These are phyloP conservation scores for Leersia perrieri DNA, from an alignment of 176 grass and related monocot species.

Conservation along the genomic window DNA sequence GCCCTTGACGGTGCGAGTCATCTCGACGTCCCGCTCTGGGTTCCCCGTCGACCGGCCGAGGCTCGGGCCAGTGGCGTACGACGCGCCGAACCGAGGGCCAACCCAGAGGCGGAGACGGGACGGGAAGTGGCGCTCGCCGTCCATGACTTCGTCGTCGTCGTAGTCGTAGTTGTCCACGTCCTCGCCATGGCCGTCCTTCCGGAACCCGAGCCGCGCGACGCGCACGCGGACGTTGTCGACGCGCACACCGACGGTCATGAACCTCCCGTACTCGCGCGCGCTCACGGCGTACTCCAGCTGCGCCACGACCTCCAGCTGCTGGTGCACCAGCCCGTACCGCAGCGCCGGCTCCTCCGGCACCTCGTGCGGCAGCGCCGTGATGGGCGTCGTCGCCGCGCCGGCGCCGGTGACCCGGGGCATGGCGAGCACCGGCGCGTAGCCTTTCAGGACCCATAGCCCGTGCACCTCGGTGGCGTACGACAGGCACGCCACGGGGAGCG, in stretches of 20 bases:
- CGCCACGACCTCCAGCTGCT: slow-evolving; percentile 65
- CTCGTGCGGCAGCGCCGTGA: slow-evolving; percentile 36
- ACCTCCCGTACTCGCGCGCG: slow-evolving; percentile 36
- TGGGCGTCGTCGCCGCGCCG: background rate
- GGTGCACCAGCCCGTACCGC: slow-evolving; percentile 68
- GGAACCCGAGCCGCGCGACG: slow-evolving; percentile 63
- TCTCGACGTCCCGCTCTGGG: slow-evolving; percentile 72
- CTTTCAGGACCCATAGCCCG: slow-evolving; percentile 62
- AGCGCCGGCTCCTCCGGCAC: slow-evolving; percentile 58
- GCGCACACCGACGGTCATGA: slow-evolving; percentile 50
- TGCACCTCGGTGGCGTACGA: slow-evolving; percentile 54
- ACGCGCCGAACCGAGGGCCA: slow-evolving; percentile 58
- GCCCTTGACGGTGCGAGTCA: slow-evolving; percentile 62
- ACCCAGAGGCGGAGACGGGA: slow-evolving; percentile 75
- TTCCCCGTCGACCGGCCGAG: slow-evolving; percentile 88
- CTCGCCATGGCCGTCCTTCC: slow-evolving; percentile 19
- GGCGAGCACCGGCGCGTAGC: slow-evolving; percentile 72
- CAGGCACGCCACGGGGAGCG: slow-evolving; percentile 43
- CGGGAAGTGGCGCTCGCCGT: slow-evolving; percentile 69
- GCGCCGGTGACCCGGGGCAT: slow-evolving; percentile 35
- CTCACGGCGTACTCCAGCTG: slow-evolving; percentile 62
- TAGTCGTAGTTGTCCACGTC: too few relatives aligned
- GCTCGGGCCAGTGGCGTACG: slow-evolving; percentile 74
- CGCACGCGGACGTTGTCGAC: slow-evolving; percentile 74
- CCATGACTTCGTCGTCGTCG: slow-evolving; percentile 35